Percentiles rank a stretch among this genome's conserved stretches.
These are phyloP conservation scores for Metroxylon sagu DNA, from an alignment of 176 grass and related monocot species.

Conservation along the genomic window DNA sequence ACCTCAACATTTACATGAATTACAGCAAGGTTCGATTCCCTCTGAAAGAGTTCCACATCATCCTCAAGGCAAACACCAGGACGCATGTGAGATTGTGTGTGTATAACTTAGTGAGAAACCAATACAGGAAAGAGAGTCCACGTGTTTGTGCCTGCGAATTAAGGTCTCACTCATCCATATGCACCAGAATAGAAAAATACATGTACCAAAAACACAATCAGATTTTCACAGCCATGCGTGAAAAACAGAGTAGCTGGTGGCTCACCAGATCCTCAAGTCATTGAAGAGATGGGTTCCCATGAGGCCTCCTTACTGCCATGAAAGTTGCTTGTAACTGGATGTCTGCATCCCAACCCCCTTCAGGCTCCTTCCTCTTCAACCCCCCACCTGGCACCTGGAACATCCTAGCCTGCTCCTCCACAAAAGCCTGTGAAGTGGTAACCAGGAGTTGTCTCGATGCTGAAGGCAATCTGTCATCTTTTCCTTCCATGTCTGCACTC, in stretches of 20 bases:
- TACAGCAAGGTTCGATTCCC: slow-evolving; percentile 32
- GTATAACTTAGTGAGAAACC: slow-evolving; percentile 24
- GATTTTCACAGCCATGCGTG: background rate
- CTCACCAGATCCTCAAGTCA: slow-evolving; percentile 26
- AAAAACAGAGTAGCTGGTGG: background rate
- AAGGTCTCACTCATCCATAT: slow-evolving; percentile 13
- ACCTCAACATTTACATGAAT: slow-evolving; percentile 60
- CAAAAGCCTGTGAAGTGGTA: slow-evolving; percentile 35
- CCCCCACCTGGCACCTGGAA: slow-evolving; percentile 44
- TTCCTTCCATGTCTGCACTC: slow-evolving; percentile 44
- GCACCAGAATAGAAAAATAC: too few species aligned
- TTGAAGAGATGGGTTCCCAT: slow-evolving; percentile 7
- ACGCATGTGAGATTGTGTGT: slow-evolving; percentile 18
- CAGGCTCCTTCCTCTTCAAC: slow-evolving; percentile 77
- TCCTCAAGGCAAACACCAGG: slow-evolving; percentile 26
- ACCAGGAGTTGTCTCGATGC: slow-evolving; percentile 48
- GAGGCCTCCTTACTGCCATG: slow-evolving; percentile 45
- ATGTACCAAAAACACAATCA: too few species aligned
- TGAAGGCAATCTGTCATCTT: slow-evolving; percentile 39
- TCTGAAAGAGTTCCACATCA: slow-evolving; percentile 30
- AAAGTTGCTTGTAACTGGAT: slow-evolving; percentile 53
- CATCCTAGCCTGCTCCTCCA: slow-evolving; percentile 55
- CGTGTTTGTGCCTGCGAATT: slow-evolving; percentile 31
- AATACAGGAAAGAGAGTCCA: slow-evolving; percentile 25
- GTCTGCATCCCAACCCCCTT: slow-evolving; percentile 68